Evolutionary conservation across 768 basidiomycete genomes (phyloP), one percentile per base, ranked within the genome.

Genomic region (Hysterangium stoloniferum): DNA sequence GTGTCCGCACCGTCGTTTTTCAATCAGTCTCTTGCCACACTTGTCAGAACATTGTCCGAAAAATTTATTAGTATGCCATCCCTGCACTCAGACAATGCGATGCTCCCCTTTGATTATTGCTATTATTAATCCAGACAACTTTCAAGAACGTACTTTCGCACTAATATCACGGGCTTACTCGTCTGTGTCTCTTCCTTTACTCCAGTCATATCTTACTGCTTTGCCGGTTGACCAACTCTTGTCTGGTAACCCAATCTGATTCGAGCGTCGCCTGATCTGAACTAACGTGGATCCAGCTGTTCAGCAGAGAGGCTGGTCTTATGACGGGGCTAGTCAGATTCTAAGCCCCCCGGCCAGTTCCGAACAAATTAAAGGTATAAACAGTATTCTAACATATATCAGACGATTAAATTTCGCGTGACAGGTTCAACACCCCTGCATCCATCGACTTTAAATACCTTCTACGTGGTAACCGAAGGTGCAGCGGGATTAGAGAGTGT

Each of bases 81-180:
- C 22, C 34, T 24, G 20, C 22, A 22, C 17, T 32, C n/a, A 44
- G 4, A 19, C 22, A 35, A 20, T 5, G 38, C 24, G 36, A 9
- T 17, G 9, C 4, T 19, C n/a, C 15, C 34, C 37, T 9, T 37
- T 28, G 7, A 36, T 48, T 44, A 46, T 33, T 28, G 34, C 19
- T 24, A 24, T 20, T 44, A n/a, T 17, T 37, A 27, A 43, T 15
- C 34, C 52, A 87, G 85, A 76, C 3, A 61, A 69, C 7, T 86
- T 86, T 65, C 78, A 82, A 37, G 59, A 59, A 49, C 71, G 78
- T 53, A 80, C 79, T 0, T 72, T 82, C 54, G 57, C 58, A 1
- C 68, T 86, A 7, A 57, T 86, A 19, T 73, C 78, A 7, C 76
- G 71, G 57, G 82, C 81, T n/a, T 86, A 84, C 63, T 73, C 76